phyloP scores from a whole-genome alignment of 176 grass and related monocot genomes.

The Lolium perenne region DNA sequence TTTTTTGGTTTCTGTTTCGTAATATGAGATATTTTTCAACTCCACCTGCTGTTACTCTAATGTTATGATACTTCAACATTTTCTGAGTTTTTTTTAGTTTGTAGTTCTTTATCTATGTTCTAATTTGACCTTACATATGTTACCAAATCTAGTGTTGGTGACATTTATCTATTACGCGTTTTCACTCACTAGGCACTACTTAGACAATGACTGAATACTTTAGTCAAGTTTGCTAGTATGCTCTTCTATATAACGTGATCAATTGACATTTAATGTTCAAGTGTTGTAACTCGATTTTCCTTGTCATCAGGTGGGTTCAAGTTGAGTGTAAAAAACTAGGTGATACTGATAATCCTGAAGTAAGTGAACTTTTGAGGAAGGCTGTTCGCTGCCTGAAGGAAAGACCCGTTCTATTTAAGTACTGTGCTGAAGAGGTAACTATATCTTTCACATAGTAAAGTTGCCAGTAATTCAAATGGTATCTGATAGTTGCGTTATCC shows the following conservation, averaged over 20 bases:
- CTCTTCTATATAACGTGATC: slow-evolving; percentile 24
- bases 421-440: slow-evolving; percentile 94
- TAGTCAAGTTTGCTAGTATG: slow-evolving; percentile 5
- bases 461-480: slow-evolving; percentile 34
- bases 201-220: not conserved
- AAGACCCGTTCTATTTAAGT: slow-evolving; percentile 95
- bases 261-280: slow-evolving; percentile 23
- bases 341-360: slow-evolving; percentile 95
- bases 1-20: slow-evolving; percentile 16
- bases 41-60: slow-evolving; percentile 13
- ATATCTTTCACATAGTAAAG: slow-evolving; percentile 1
- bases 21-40: not conserved
- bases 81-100: not conserved
- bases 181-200: not conserved
- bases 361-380: slow-evolving; percentile 87
- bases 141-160: slow-evolving; percentile 1
- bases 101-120: slow-evolving; percentile 28
- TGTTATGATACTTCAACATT: not conserved
- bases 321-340: slow-evolving; percentile 95
- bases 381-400: slow-evolving; percentile 91
- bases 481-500: slow-evolving; percentile 36
- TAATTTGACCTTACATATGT: not conserved
- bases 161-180: not conserved
- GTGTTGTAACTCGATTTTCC: not conserved
- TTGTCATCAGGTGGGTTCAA: slow-evolving; percentile 86